These are phyloP conservation scores for Arxiozyma heterogenica DNA, from an alignment of 1,139 yeast genomes.

Conservation along the genomic window DNA sequence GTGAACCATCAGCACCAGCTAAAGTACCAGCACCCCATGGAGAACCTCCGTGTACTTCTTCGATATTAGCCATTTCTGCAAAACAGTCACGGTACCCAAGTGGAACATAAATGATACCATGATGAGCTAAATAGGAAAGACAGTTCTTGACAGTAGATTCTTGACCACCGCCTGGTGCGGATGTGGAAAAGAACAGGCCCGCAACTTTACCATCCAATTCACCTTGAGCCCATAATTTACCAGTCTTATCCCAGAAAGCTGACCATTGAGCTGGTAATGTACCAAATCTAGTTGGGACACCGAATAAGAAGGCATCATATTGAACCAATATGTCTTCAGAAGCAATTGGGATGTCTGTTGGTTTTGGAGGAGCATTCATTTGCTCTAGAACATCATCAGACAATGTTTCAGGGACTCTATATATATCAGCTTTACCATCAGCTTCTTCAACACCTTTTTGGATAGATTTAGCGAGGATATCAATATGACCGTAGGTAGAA, in stretches of 20 bases:
- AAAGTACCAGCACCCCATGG: conserved; percentile 69
- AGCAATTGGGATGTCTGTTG: conserved; percentile 46
- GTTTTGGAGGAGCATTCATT: conserved; percentile 57
- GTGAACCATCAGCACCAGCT: conserved; percentile 61
- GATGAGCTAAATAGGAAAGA: conserved; percentile 47
- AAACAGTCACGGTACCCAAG: conserved; percentile 47
- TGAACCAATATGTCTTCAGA: conserved; percentile 38
- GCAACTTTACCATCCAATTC: conserved; percentile 49
- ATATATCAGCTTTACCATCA: conserved; percentile 53
- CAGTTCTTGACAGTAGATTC: conserved; percentile 45
- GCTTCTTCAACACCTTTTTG: conserved; percentile 49
- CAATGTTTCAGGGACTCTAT: conserved; percentile 57
- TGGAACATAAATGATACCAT: conserved; percentile 55
- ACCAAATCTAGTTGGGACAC: conserved; percentile 59
- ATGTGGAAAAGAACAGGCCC: conserved; percentile 48
- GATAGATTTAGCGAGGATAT: conserved; percentile 45
- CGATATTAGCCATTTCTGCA: conserved; percentile 43
- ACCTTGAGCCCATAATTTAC: conserved; percentile 53
- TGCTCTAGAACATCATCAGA: conserved; percentile 47
- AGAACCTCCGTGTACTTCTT: conserved; percentile 62
- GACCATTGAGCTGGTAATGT: conserved; percentile 56
- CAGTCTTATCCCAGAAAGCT: conserved; percentile 54
- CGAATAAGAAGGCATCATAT: conserved; percentile 55
- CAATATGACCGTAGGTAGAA: conserved; percentile 57
- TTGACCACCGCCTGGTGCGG: conserved; percentile 61